Evolutionary conservation across 345 rosid genomes (phyloP).

Genomic region (Boechera divaricarpa): DNA sequence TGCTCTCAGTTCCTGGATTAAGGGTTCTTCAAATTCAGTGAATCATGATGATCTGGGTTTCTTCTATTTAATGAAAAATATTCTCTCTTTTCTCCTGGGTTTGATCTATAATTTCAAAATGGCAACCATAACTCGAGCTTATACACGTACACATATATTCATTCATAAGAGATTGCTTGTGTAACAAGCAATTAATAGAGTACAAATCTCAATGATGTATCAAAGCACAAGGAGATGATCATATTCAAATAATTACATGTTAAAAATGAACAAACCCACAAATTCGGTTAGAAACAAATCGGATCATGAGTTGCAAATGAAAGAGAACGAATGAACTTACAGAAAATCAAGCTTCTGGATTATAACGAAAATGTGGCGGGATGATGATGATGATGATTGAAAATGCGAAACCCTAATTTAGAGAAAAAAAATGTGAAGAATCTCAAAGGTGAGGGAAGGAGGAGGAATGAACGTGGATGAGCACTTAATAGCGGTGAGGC

Average conservation of each 20-base stretch:
- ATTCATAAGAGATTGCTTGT: constrained; percentile 23
- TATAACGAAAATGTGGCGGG: background rate
- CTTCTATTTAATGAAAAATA: too few relatives aligned
- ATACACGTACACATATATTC: background rate
- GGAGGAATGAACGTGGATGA: constrained; percentile 34
- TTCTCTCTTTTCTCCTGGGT: background rate
- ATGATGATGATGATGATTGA: background rate
- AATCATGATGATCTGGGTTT: background rate
- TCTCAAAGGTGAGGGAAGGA: constrained; percentile 10
- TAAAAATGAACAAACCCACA: background rate
- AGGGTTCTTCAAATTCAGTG: background rate
- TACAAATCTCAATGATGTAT: background rate
- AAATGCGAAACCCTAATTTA: constrained; percentile 7
- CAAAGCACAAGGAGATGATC: constrained; percentile 1
- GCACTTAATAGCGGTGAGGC: constrained; percentile 40
- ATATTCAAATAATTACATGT: background rate
- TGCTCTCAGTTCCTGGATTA: constrained; percentile 13
- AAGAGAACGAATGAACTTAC: constrained; percentile 27
- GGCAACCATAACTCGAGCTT: constrained; percentile 4
- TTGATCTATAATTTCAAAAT: constrained; percentile 19
- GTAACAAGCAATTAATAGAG: constrained; percentile 19
- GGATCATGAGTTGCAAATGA: constrained; percentile 19
- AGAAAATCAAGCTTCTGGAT: background rate
- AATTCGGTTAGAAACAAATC: constrained; percentile 7
- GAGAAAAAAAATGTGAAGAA: constrained; percentile 1